Conservation (phyloP, 2,329 filamentous ascomycete genomes). For the Cladosporium sp. region DNA sequence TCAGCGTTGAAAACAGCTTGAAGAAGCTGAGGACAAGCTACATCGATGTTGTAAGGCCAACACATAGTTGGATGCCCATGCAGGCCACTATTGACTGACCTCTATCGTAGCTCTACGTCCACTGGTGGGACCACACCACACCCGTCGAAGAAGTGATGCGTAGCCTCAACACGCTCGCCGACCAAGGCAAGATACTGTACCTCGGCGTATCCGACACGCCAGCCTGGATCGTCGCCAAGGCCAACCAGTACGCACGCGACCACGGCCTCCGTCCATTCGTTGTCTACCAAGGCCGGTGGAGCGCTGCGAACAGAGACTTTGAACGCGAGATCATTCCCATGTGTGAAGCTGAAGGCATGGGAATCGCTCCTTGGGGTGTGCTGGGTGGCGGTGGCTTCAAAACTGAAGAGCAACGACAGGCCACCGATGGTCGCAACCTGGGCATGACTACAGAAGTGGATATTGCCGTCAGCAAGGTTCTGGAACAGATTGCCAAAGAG, state of each 20-base stretch:
- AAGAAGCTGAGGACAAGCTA: conserved; percentile 23
- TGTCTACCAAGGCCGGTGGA: conserved; percentile 66
- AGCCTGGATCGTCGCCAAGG: conserved; percentile 34
- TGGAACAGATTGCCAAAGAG: conserved; percentile 57
- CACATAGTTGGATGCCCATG: neutral
- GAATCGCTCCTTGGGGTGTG: conserved; percentile 27
- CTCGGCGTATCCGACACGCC: conserved; percentile 37
- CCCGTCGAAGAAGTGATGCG: conserved; percentile 38
- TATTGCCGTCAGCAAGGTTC: conserved; percentile 49
- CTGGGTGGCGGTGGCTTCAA: conserved; percentile 52
- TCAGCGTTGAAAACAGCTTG: conserved; percentile 36
- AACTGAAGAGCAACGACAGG: conserved; percentile 39
- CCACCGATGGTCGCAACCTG: conserved; percentile 26
- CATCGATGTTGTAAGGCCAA: conserved; percentile 15
- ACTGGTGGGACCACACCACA: conserved; percentile 47
- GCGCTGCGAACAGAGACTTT: conserved; percentile 53
- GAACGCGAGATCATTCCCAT: conserved; percentile 49
- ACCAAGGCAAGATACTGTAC: conserved; percentile 35
- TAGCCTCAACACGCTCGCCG: conserved; percentile 33
- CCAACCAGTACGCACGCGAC: conserved; percentile 50
- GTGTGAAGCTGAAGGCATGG: conserved; percentile 52
- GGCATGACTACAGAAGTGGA: conserved; percentile 45
- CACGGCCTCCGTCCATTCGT: conserved; percentile 66
- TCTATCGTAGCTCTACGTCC: conserved; percentile 16
- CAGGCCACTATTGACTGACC: neutral